Evolutionary conservation across 2,329 filamentous ascomycete species (phyloP).

Genomic region (Diaporthe sp.): DNA sequence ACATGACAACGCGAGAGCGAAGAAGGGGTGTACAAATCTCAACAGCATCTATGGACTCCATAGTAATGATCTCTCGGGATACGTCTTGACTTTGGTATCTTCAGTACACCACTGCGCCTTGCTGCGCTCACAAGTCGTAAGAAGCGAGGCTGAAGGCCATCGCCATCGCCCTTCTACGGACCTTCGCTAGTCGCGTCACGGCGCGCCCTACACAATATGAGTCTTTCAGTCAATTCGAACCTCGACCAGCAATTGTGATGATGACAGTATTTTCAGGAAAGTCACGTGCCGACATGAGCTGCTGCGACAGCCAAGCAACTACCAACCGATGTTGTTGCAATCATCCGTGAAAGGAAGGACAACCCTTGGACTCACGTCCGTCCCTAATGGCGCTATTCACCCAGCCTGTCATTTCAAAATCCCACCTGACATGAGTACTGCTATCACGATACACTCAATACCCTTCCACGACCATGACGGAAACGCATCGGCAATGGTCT

Average conservation of each 20-base stretch:
- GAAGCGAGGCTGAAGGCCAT: not conserved
- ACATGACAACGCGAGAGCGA: too few species aligned
- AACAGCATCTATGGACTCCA: not conserved
- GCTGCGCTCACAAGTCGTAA: not conserved
- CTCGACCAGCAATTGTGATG: not conserved
- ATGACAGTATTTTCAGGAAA: not conserved
- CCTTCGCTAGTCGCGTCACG: not conserved
- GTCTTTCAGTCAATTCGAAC: not conserved
- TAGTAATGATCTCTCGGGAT: not conserved
- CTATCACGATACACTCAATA: not conserved
- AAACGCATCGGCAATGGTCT: not conserved
- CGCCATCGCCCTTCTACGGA: not conserved
- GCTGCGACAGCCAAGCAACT: too few species aligned
- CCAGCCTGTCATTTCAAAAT: too few species aligned
- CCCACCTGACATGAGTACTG: not conserved
- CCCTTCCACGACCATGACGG: not conserved
- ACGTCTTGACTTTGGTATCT: not conserved
- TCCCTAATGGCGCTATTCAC: too few species aligned
- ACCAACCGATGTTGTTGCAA: too few species aligned
- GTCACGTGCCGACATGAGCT: not conserved
- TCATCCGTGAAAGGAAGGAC: too few species aligned
- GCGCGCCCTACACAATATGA: not conserved
- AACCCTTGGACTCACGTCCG: too few species aligned
- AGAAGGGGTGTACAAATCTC: too few species aligned
- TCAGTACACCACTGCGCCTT: not conserved